phyloP scores from a whole-genome alignment of 345 rosid genomes.

The sweet orange (Citrus sinensis) region DVS_A1.0 CM039162.1:320501-321000 shows the following conservation, averaged over 20 bases:
- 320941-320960: neutral
- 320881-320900: neutral
- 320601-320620: slow-evolving; percentile 2
- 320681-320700: neutral
- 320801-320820: slow-evolving; percentile 4
- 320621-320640: slow-evolving; percentile 6
- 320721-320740: neutral
- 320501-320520: neutral
- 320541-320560: slow-evolving; percentile 35
- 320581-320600: slow-evolving; percentile 38
- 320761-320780: neutral
- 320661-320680: slow-evolving; percentile 5
- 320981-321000: neutral
- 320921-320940: neutral
- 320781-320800: neutral
- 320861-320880: neutral
- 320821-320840: neutral
- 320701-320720: neutral
- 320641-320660: neutral
- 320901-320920: neutral
- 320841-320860: neutral
- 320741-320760: neutral
- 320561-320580: slow-evolving; percentile 92
- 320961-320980: neutral
- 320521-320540: neutral